Percentiles rank a stretch among this genome's conserved stretches.
Evolutionary conservation across 2,329 filamentous ascomycete genomes (phyloP).

Genomic region (Penicillium verrucosum): DNA sequence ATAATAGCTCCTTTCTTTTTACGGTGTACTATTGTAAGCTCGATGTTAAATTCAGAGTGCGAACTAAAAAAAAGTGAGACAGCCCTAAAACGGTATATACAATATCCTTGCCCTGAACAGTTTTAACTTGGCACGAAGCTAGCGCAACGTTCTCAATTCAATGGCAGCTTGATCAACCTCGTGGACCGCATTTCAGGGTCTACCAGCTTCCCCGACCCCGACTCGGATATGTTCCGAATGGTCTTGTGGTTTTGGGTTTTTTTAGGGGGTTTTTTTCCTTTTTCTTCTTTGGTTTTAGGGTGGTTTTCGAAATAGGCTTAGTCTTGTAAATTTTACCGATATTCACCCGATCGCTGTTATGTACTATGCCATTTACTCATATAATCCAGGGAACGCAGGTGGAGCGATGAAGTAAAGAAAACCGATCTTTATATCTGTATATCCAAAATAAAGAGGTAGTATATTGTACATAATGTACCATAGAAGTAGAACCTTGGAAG

Average conservation of each 20-base stretch:
- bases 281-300: too few relatives aligned
- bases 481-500: neutral
- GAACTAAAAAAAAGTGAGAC: conserved; percentile 3
- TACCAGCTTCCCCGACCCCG: neutral
- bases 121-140: neutral
- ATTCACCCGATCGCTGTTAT: neutral
- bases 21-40: neutral
- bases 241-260: neutral
- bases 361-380: neutral
- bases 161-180: neutral
- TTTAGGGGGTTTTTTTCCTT: too few relatives aligned
- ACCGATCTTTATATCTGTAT: neutral
- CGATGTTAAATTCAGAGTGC: neutral
- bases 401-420: neutral
- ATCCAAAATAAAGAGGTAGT: neutral
- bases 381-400: neutral
- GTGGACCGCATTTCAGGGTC: neutral
- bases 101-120: neutral
- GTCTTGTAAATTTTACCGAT: neutral
- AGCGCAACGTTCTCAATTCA: neutral
- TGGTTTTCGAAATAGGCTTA: neutral
- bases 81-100: neutral
- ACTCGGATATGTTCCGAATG: neutral
- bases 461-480: neutral
- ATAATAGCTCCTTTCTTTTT: conserved; percentile 1